Evolutionary conservation across 177 flowering plant genomes (phyloP).

Genomic region (Vitis hybrid): DNA sequence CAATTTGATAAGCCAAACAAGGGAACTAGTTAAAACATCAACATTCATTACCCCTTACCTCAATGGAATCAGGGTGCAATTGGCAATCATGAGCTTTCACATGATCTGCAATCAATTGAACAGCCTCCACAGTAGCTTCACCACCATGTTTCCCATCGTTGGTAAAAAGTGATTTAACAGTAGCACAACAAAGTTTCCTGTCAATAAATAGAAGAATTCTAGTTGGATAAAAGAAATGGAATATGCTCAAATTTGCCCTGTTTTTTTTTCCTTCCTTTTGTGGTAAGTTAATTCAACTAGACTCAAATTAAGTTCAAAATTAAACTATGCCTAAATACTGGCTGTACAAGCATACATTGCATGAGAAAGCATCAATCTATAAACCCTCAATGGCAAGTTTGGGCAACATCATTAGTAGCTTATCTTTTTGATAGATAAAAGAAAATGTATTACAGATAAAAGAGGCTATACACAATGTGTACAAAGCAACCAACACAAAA

Average conservation of each 20-base stretch:
- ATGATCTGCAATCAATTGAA: conserved; percentile 68
- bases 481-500: too few species aligned
- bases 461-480: too few species aligned
- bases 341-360: too few species aligned
- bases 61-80: conserved; percentile 87
- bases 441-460: too few species aligned
- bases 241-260: background rate
- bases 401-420: too few species aligned
- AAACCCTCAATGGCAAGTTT: too few species aligned
- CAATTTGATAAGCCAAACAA: background rate
- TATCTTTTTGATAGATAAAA: too few species aligned
- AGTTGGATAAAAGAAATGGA: background rate
- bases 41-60: conserved; percentile 39
- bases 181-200: conserved; percentile 77
- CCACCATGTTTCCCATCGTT: conserved; percentile 96
- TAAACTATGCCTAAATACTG: too few species aligned
- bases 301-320: too few species aligned
- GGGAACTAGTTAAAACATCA: background rate
- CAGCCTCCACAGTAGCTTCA: conserved; percentile 86
- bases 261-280: too few species aligned
- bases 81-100: conserved; percentile 77
- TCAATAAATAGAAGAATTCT: conserved; percentile 8
- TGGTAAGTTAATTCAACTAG: too few species aligned
- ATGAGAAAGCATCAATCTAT: too few species aligned
- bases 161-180: conserved; percentile 75